A percentile compares a stretch with the other conserved stretches of the same genome.
Conservation (phyloP, 768 basidiomycete species). For the Pleurotus eryngii region DNA sequence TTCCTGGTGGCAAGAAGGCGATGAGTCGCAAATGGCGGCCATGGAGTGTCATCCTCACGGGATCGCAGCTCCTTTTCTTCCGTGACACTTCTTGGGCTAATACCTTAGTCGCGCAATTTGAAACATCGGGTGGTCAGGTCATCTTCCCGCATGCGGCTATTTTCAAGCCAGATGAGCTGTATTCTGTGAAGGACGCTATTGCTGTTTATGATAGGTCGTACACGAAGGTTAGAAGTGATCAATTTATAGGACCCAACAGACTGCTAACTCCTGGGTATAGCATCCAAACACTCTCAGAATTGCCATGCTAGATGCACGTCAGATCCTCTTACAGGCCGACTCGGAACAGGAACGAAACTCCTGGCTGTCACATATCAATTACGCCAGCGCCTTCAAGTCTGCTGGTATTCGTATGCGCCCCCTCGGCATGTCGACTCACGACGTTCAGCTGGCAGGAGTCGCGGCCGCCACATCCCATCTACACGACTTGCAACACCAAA, state of each 20-base stretch:
- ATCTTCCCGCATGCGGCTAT: slow-evolving; percentile 36
- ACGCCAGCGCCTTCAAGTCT: slow-evolving; percentile 89
- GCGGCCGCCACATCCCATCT: slow-evolving; percentile 86
- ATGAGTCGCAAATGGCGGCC: slow-evolving; percentile 83
- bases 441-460: slow-evolving; percentile 75
- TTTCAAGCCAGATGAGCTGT: slow-evolving; percentile 80
- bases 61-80: slow-evolving; percentile 89
- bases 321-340: slow-evolving; percentile 74
- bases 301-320: slow-evolving; percentile 70
- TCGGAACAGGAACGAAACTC: slow-evolving; percentile 74
- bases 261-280: slow-evolving; percentile 29
- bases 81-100: slow-evolving; percentile 63
- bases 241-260: neutral
- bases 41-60: slow-evolving; percentile 83
- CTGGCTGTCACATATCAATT: slow-evolving; percentile 93
- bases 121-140: slow-evolving; percentile 28
- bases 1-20: slow-evolving; percentile 75
- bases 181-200: slow-evolving; percentile 73
- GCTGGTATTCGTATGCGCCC: slow-evolving; percentile 80
- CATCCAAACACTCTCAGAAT: slow-evolving; percentile 76
- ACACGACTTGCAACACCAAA: slow-evolving; percentile 56
- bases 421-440: slow-evolving; percentile 61
- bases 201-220: slow-evolving; percentile 81
- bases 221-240: slow-evolving; percentile 53
- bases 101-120: slow-evolving; percentile 41